phyloP scores from a whole-genome alignment of 2,329 filamentous ascomycete species.

The Pestalotiopsis fici region DNA sequence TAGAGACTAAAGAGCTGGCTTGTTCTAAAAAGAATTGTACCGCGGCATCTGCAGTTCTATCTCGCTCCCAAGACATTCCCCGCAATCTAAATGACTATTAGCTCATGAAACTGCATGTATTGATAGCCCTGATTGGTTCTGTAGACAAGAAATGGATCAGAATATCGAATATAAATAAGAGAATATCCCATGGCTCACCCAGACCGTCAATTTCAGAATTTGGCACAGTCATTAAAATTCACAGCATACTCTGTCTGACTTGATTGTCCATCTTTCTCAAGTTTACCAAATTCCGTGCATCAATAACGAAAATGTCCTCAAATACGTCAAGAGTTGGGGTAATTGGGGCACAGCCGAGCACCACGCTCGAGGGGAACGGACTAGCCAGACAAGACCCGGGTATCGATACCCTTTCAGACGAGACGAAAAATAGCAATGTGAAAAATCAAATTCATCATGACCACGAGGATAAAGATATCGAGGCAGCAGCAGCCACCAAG shows the following conservation, averaged over 20 bases:
- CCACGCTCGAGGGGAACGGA: neutral
- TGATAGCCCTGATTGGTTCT: neutral
- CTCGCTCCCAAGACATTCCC: neutral
- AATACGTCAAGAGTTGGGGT: neutral
- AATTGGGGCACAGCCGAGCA: neutral
- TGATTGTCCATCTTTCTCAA: neutral
- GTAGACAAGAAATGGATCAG: neutral
- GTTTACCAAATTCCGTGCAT: neutral
- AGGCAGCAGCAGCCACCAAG: neutral
- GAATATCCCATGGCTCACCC: neutral
- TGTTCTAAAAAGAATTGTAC: neutral
- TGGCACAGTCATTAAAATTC: too few relatives aligned
- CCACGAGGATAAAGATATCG: neutral
- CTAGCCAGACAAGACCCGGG: neutral
- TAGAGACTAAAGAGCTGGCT: neutral
- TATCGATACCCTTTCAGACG: neutral
- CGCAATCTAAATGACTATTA: neutral
- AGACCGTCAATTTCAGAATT: too few relatives aligned
- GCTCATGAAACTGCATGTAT: neutral
- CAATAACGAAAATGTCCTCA: neutral
- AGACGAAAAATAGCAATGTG: neutral
- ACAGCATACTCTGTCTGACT: neutral
- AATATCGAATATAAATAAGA: neutral
- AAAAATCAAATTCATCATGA: neutral
- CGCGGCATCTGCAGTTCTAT: neutral